Evolutionary conservation across 176 grass and related monocot genomes (phyloP), one percentile per base, ranked within the genome.

Genomic region (Oryza brachyantha): DNA sequence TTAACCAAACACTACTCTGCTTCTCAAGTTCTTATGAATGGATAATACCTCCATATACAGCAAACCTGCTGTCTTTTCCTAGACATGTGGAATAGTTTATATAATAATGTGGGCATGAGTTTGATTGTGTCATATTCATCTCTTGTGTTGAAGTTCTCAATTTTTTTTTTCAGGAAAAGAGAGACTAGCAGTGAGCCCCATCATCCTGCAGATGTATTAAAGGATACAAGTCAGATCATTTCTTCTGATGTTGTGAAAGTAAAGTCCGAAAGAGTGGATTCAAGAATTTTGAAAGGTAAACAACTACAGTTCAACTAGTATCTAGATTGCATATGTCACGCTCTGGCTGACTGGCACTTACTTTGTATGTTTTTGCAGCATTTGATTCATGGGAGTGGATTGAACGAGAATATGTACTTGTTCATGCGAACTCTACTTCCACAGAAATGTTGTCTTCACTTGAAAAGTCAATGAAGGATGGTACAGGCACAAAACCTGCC

Each of bases 341-440:
- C 46, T 73, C 71, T 46, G n/a, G n/a, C n/a, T n/a, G n/a, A n/a
- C n/a, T n/a, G 73, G 61, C 29, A 40, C 63, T 88, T 40, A 64
- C 78, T 79, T 57, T 70, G 13, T 75, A 72, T 62, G 3, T 58
- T 68, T 72, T 72, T 79, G 8, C 84, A 91, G 92, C 84, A 84
- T 77, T 83, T 71, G 88, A 89, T 88, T 94, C 88, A 78, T 88
- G 89, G 83, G 92, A 94, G 28, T 88, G 80, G 77, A 86, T 91
- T 37, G 86, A 94, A 78, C 76, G 50, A 74, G 92, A 89, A 75
- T 89, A 91, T 58, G 86, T 94, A 66, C 31, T 91, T 66, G 92
- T 94, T 89, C 52, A 76, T 35, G 77, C 28, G 6, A 79, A 94
- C 75, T 81, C 64, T 60, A 77, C 57, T 79, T 94, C 85, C 8